A percentile compares a stretch with the other conserved stretches of the same genome.
phyloP scores from a whole-genome alignment of 176 grass and related monocot genomes.

The bread wheat (Triticum aestivum) region DNA sequence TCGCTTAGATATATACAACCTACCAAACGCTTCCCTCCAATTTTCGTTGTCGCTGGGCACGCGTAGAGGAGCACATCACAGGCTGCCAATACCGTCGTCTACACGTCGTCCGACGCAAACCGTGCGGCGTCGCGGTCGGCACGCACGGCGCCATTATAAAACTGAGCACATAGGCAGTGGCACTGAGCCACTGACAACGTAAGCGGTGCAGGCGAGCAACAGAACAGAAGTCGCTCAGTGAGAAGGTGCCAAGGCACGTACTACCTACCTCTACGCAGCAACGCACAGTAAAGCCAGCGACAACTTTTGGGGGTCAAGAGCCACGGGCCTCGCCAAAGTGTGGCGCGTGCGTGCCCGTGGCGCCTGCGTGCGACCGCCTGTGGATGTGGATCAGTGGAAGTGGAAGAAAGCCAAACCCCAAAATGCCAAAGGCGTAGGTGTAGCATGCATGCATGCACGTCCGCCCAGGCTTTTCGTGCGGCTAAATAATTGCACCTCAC shows the following conservation, averaged over 20 bases:
- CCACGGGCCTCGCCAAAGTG: neutral
- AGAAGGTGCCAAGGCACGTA: constrained; percentile 12
- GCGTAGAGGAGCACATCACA: neutral
- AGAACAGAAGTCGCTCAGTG: neutral
- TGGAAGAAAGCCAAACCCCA: neutral
- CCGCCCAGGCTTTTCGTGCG: constrained; percentile 12
- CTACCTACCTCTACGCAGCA: neutral
- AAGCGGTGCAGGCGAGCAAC: neutral
- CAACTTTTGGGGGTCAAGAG: neutral
- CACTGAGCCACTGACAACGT: neutral
- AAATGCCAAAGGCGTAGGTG: constrained; percentile 28
- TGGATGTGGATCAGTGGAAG: no score
- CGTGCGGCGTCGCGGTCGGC: neutral
- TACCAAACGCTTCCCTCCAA: no score
- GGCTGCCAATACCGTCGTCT: neutral
- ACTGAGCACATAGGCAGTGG: neutral
- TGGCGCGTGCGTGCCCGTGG: neutral
- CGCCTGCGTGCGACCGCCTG: neutral
- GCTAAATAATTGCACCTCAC: constrained; percentile 17
- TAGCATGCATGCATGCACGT: constrained; percentile 21
- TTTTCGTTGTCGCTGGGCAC: neutral
- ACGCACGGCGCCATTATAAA: neutral
- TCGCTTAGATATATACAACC: no score
- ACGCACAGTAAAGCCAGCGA: neutral
- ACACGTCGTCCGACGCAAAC: neutral